Base-by-base conservation (phyloP, 345 rosid genomes). In the Hibiscus mutabilis region DNA sequence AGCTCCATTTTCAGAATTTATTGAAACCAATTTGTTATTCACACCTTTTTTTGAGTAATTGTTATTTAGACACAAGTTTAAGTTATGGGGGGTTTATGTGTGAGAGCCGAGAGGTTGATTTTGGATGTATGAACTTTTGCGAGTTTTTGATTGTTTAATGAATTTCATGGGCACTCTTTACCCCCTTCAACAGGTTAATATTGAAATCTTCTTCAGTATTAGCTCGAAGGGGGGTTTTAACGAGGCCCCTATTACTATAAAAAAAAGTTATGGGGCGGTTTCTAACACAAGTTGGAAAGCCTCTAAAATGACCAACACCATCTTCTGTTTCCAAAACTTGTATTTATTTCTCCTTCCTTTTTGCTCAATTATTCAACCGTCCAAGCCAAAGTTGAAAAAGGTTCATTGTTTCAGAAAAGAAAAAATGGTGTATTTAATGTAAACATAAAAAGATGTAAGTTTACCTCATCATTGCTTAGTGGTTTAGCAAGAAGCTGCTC, bases 401-500 rank as follows among this genome's bases (percentile, higher is more conserved):
- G 25, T 51, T 51, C 60, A 27, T 47, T 31, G 15, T 51, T 31
- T 70, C 65, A 37, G 11, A 22, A 56, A 3, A 19, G 22, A 24
- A 53, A 51, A 27, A 47, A 60, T n/a, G 18, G 5, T 18, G 5
- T 29, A 60, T 18, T 27, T 5, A 10, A 47, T 61, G 19, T 2
- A n/a, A 49, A 49, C 47, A n/a, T 11, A 71, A 29, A 14, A 60
- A 60, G 31, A 57, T 21, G 40, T 16, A 67, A 73, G 58, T 63
- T 78, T 74, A 88, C 97, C 88, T 89, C 89, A 0, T 84, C 89
- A 58, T 81, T 82, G 70, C 77, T 73, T 76, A 89, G 66, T 52
- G 90, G 88, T 69, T 81, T 80, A 61, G 84, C 66, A 68, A 79
- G 73, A 78, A 75, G 73, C 42, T 84, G 79, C n/a, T 78, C 76